Conservation (phyloP, 805 yeast genomes). For the Clavispora asparagi region DNA sequence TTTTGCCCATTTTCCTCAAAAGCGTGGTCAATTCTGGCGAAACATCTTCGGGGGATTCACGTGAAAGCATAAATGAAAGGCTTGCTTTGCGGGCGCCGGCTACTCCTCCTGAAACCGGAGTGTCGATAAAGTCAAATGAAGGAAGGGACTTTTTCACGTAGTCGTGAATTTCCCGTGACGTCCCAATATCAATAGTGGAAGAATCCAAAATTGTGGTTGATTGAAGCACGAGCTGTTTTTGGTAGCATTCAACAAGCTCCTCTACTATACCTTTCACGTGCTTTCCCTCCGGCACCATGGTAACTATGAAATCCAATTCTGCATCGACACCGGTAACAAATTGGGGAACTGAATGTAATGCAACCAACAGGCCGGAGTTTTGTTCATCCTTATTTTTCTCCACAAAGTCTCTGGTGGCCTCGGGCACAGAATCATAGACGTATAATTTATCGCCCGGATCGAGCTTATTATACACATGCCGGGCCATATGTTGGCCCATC, state of each 20-base stretch:
- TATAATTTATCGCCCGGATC: conserved; percentile 34
- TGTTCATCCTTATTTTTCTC: conserved; percentile 4
- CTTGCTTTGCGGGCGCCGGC: conserved; percentile 50
- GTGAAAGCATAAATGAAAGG: conserved; percentile 48
- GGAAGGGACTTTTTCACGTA: conserved; percentile 28
- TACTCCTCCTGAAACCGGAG: conserved; percentile 55
- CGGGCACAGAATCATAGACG: conserved; percentile 39
- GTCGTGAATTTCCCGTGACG: conserved; percentile 38
- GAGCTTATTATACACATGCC: conserved; percentile 39
- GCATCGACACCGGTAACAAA: conserved; percentile 27
- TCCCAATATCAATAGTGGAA: conserved; percentile 47
- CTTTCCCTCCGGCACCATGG: conserved; percentile 53
- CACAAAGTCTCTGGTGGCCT: conserved; percentile 21
- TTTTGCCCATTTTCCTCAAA: conserved; percentile 41
- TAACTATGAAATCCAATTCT: conserved; percentile 38
- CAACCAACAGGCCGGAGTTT: conserved; percentile 7
- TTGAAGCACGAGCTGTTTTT: conserved; percentile 7
- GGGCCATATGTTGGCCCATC: conserved; percentile 55
- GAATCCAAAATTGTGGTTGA: conserved; percentile 40
- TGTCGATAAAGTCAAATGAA: conserved; percentile 42
- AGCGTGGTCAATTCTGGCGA: conserved; percentile 26
- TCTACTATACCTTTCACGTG: conserved; percentile 41
- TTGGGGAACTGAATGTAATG: conserved; percentile 17
- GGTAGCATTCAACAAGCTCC: conserved; percentile 31
- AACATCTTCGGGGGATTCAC: conserved; percentile 23